Percentiles rank a stretch among this genome's conserved stretches.
phyloP scores from a whole-genome alignment of 352 stramenopile genomes.

The Phytophthora chlamydospora region DNA sequence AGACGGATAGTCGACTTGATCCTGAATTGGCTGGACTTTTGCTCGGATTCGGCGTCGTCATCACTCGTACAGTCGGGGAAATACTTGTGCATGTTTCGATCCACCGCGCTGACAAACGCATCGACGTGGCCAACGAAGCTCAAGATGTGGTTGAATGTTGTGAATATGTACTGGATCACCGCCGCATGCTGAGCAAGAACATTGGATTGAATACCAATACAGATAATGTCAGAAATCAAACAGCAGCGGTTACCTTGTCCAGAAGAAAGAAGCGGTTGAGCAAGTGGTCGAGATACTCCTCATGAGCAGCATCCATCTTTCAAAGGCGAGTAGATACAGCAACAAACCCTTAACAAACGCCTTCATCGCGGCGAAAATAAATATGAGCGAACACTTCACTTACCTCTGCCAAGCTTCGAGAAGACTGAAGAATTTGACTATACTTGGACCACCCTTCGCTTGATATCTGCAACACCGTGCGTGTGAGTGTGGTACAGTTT shows the following conservation, averaged over 20 bases:
- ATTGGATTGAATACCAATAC: constrained; percentile 1
- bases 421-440: constrained; percentile 20
- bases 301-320: constrained; percentile 68
- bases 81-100: constrained; percentile 49
- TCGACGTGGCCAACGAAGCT: constrained; percentile 61
- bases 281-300: constrained; percentile 66
- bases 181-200: constrained; percentile 47
- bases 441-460: constrained; percentile 33
- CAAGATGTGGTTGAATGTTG: constrained; percentile 79
- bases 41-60: constrained; percentile 1
- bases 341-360: background rate
- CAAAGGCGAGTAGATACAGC: background rate
- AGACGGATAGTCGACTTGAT: constrained; percentile 13
- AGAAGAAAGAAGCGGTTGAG: constrained; percentile 75
- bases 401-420: constrained; percentile 39
- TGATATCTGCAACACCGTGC: constrained; percentile 28
- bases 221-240: background rate
- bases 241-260: constrained; percentile 55
- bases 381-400: background rate
- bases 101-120: constrained; percentile 53
- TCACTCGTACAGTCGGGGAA: constrained; percentile 28
- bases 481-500: background rate
- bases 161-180: constrained; percentile 74
- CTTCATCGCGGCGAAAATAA: constrained; percentile 1
- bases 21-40: background rate